Evolutionary conservation across 2,329 filamentous ascomycete genomes (phyloP), one percentile per base, ranked within the genome.

Genomic region (Whalleya microplaca): DNA sequence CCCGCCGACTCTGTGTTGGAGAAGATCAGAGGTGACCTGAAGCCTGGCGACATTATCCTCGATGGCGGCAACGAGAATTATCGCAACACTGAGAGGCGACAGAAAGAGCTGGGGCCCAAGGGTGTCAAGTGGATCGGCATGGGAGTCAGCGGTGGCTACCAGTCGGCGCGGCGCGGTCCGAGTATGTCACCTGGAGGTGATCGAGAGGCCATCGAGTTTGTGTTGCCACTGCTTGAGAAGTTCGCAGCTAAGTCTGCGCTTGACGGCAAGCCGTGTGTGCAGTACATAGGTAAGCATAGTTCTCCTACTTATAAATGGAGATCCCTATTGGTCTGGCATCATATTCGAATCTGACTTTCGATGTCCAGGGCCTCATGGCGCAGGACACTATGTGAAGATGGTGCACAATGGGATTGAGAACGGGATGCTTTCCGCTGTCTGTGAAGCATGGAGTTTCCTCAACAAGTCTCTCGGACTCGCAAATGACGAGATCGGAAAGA

Each of bases 351-450:
- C 20, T 16, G 21, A 23, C 10, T 6, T 12, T 14, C 23, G 29
- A 21, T 37, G 21, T 42, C 18, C 41, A 54, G 87, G 88, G 0
- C 80, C 82, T 1, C 83, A 83, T 0, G 87, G 87, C 1, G 80
- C 83, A 1, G 88, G 88, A 0, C 87, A 91, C 69, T 91, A 87
- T 65, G 85, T 90, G 41, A 91, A 91, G 75, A 91, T 90, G 86
- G 80, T 90, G 3, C 88, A 91, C 68, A 90, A 91, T 61, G 87
- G 87, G 1, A 90, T 91, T 58, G 87, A 91, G 67, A 86, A 89
- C 58, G 87, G 86, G 1, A 88, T 91, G 83, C 82, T 91, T 75
- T 83, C 73, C 51, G 78, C 81, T 0, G 78, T 89, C 5, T 82
- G 81, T 14, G 88, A 91, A 69, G 83, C 83, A 2, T 91, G 86